Base-by-base conservation (phyloP, 768 basidiomycete species). In the Mycena latifolia region DNA sequence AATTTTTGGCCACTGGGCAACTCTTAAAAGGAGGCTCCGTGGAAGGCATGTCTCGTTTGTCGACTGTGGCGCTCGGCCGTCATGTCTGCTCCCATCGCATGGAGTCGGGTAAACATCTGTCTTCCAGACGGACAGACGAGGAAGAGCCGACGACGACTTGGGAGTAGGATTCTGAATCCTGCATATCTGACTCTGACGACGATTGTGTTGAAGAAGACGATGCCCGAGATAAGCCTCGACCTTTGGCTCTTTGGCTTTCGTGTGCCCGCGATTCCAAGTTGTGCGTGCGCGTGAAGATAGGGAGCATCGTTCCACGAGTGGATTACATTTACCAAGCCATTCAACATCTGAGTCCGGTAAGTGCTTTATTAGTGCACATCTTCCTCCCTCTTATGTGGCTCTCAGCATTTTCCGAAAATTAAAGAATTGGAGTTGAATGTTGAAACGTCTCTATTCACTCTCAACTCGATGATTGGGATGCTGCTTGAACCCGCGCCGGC, bases 201-300 rank as follows among this genome's bases (percentile, higher is more conserved):
- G 50, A 47, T 24, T 51, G 33, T 22, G 17, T 27, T 18, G 53
- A 46, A 10, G 51, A 47, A 12, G 48, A 29, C 24, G 22, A 54
- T 11, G 41, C n/a, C n/a, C n/a, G 17, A 5, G 7, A 14, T 17
- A 45, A 22, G 27, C 37, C 37, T 4, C 45, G 61, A 17, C 54
- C 61, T 22, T 48, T 48, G 54, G 35, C 27, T 14, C 54, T 63
- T 25, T 63, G 61, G 53, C 61, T 63, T 50, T 37, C 46, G n/a
- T 53, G 53, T 18, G 52, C 61, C 24, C 45, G 54, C 4, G 17
- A 20, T 14, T 55, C 54, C 37, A 35, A 63, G n/a, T 35, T 63
- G 27, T 48, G 24, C 33, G 37, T 63, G 31, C 43, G n/a, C n/a
- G n/a, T n/a, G n/a, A n/a, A 54, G 20, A 22, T 63, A 29, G n/a